Base-by-base conservation (phyloP, 1,284 basidiomycete species). In the Cutaneotrichosporon sp. region DNA sequence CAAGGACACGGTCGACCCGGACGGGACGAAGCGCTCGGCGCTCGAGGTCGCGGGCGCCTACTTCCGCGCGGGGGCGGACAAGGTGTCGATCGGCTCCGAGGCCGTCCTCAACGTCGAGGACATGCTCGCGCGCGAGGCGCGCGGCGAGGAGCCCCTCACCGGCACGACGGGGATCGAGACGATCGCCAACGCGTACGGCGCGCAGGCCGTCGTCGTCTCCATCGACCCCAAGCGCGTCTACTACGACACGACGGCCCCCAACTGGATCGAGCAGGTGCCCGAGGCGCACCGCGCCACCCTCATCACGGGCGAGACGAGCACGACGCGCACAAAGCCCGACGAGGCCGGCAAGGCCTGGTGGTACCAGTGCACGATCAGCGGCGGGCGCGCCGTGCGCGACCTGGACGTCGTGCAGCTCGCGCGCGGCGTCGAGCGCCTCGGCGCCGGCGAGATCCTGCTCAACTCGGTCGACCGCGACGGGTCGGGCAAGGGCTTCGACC, bases 381-480 rank as follows among this genome's bases (percentile, higher is more conserved):
- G 97, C 52, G 97, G 97, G 18, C 87, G 97, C 42, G 91, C 93
- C 73, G 77, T 84, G 42, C 86, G 94, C n/a, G 87, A 88, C 58
- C 80, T 99, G n/a, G 97, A 97, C 22, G 97, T 89, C 20, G 87
- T 94, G 22, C 89, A 99, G 80, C 87, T 99, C 20, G 93, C 92
- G 2, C 84, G 86, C 55, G 97, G 95, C 24, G 92, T 89, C 20
- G 92, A 97, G 79, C 80, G 80, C 25, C 85, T 99, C 20, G 97
- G 97, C 1, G 95, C 97, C 0, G 97, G 97, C 6, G 97, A 99
- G 80, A 87, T 99, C 62, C 80, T 99, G 58, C 83, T 99, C 63
- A 99, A 99, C 81, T 92, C 90, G 77, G 97, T 99, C 72, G 97
- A 99, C 80, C 85, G 93, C 64, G 97, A 99, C 74, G 97, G 97